Evolutionary conservation across 345 rosid species (phyloP).

Genomic region (Aethionema arabicum): DNA sequence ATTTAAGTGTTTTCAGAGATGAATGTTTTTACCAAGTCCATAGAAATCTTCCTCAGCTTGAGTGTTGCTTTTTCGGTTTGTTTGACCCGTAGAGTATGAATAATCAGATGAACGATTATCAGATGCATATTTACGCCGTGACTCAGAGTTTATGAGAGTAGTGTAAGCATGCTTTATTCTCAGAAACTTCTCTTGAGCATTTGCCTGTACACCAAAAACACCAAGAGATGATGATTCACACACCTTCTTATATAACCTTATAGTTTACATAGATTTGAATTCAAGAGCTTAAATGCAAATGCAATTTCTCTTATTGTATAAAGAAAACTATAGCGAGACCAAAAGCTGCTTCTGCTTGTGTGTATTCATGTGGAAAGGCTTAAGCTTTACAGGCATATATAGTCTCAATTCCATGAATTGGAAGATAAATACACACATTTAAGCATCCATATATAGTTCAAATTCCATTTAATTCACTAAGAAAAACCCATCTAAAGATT

Average conservation of each 20-base stretch:
- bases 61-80: slow-evolving; percentile 34
- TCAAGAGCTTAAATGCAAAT: slow-evolving; percentile 5
- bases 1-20: not conserved
- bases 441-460: slow-evolving; percentile 11
- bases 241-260: not conserved
- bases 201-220: slow-evolving; percentile 48
- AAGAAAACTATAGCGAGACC: too few relatives aligned
- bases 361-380: not conserved
- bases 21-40: slow-evolving; percentile 70
- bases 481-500: not conserved
- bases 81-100: slow-evolving; percentile 52
- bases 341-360: not conserved
- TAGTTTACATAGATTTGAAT: not conserved
- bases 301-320: not conserved
- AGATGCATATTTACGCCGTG: slow-evolving; percentile 51
- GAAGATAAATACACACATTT: not conserved
- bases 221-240: not conserved
- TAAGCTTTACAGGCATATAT: not conserved
- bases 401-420: not conserved
- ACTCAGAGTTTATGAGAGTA: slow-evolving; percentile 68
- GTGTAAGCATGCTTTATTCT: slow-evolving; percentile 50
- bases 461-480: not conserved
- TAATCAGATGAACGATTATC: slow-evolving; percentile 57
- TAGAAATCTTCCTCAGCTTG: slow-evolving; percentile 77
- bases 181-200: slow-evolving; percentile 68